Evolutionary conservation across 1,139 yeast genomes (phyloP), one percentile per base, ranked within the genome.

Genomic region (Yamadazyma taylorii): DNA sequence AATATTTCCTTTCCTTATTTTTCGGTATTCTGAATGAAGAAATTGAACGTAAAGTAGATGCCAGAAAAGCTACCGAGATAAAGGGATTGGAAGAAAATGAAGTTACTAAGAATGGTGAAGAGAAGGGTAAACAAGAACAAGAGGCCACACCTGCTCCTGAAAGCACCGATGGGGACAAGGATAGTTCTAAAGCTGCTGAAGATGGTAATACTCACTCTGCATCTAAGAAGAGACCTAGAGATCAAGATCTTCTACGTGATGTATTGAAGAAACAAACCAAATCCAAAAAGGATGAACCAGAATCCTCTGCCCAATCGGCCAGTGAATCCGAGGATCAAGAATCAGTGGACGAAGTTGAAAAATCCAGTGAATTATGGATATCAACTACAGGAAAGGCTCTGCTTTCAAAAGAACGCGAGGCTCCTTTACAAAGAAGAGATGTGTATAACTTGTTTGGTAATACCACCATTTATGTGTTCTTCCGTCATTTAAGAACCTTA

Each of bases 401-500:
- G 39, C 52, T 65, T 22, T 53, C 57, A 39, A 54, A 52, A 31
- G 59, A 55, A 17, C 56, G 60, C 9, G 50, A 52, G 32, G 35
- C 45, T 15, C 40, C 51, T 2, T 50, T 53, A 15, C 66, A 53
- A 35, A 63, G 52, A 41, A 66, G 73, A 37, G 69, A 61, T 42
- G 77, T 74, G 34, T 92, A 69, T 68, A 90, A 89, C 59, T 61
- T 90, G 56, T 92, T 92, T 68, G 85, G 89, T 46, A 92, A 90
- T 60, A 85, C 97, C n/a, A 81, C 92, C 38, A 78, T 90, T 30
- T 92, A 92, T 56, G 89, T 90, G 27, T 89, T 92, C 55, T 79
- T 89, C 77, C 85, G 99, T 51, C 85, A 85, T 53, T 70, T 90
- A 56, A 81, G 87, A 47, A 86, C 88, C 3, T 64, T 92, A 22